Evolutionary conservation across 345 rosid genomes (phyloP).

Genomic region (Pistacia atlantica): DNA sequence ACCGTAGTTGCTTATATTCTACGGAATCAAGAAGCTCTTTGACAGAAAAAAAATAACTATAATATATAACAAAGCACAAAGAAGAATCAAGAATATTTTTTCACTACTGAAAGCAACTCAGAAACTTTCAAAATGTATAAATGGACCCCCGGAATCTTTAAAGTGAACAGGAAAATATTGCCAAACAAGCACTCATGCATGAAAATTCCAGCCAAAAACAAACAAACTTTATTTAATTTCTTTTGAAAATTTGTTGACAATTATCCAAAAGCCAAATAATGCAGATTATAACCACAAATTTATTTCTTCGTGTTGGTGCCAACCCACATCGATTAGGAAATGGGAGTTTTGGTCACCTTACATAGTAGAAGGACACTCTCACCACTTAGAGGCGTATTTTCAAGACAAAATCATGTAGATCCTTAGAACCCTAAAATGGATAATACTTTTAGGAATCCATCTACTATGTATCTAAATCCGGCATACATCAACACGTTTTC

Average conservation of each 20-base stretch:
- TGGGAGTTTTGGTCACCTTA: too few species aligned
- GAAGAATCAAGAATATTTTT: not conserved
- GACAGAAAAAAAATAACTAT: not conserved
- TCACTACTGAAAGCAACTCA: not conserved
- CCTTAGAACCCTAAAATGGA: too few species aligned
- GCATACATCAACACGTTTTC: too few species aligned
- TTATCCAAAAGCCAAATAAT: too few species aligned
- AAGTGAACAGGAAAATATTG: not conserved
- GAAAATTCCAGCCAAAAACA: not conserved
- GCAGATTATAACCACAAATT: too few species aligned
- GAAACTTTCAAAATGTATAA: not conserved
- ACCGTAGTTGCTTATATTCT: conserved; percentile 18
- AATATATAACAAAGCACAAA: not conserved
- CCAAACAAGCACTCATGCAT: not conserved
- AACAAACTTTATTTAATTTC: not conserved
- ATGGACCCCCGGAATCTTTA: not conserved
- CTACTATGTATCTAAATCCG: too few species aligned
- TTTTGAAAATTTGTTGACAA: not conserved
- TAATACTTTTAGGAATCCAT: too few species aligned
- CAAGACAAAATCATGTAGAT: too few species aligned
- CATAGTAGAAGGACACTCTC: too few species aligned
- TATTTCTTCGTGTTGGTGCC: too few species aligned
- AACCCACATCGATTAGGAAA: too few species aligned
- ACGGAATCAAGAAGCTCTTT: conserved; percentile 15
- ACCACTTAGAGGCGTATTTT: too few species aligned